Percentiles rank a stretch among this genome's conserved stretches.
Evolutionary conservation across 2,329 filamentous ascomycete species (phyloP).

Genomic region (Remersonia thermophila): DNA sequence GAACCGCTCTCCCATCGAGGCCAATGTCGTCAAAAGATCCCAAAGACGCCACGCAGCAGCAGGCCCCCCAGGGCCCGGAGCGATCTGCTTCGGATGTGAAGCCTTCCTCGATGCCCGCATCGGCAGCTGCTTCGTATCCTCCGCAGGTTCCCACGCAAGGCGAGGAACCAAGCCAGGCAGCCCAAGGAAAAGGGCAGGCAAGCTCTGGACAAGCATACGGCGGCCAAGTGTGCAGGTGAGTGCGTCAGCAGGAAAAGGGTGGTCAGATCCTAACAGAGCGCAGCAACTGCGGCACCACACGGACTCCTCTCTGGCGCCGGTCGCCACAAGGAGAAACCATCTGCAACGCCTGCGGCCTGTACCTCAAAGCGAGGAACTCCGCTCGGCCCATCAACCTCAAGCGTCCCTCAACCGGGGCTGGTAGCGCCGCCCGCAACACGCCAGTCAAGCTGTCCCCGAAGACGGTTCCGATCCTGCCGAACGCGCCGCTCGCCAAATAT

Average conservation of each 20-base stretch:
- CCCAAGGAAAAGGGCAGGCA: slow-evolving; percentile 1
- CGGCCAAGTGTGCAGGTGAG: slow-evolving; percentile 63
- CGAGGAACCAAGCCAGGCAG: slow-evolving; percentile 4
- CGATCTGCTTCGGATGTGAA: no score
- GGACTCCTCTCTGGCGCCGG: slow-evolving; percentile 87
- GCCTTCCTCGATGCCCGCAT: no score
- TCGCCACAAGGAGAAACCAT: slow-evolving; percentile 90
- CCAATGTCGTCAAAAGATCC: slow-evolving; percentile 9
- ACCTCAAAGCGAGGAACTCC: slow-evolving; percentile 85
- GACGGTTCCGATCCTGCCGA: slow-evolving; percentile 28
- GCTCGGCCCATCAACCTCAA: slow-evolving; percentile 84
- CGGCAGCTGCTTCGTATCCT: no score
- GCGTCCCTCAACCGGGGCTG: slow-evolving; percentile 48
- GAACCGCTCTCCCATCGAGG: slow-evolving; percentile 17
- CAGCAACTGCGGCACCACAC: slow-evolving; percentile 90
- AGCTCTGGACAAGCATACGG: slow-evolving; percentile 25
- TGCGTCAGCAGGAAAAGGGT: background rate
- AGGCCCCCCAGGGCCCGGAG: no score
- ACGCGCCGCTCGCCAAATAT: slow-evolving; percentile 50
- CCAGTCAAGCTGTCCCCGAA: slow-evolving; percentile 29
- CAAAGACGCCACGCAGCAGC: no score
- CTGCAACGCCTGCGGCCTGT: slow-evolving; percentile 94
- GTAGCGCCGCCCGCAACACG: slow-evolving; percentile 31
- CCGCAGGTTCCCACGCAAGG: slow-evolving; percentile 5
- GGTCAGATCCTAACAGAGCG: slow-evolving; percentile 15